Evolutionary conservation across 2,329 filamentous ascomycete species (phyloP).

Genomic region (Chaetomium sp.): DNA sequence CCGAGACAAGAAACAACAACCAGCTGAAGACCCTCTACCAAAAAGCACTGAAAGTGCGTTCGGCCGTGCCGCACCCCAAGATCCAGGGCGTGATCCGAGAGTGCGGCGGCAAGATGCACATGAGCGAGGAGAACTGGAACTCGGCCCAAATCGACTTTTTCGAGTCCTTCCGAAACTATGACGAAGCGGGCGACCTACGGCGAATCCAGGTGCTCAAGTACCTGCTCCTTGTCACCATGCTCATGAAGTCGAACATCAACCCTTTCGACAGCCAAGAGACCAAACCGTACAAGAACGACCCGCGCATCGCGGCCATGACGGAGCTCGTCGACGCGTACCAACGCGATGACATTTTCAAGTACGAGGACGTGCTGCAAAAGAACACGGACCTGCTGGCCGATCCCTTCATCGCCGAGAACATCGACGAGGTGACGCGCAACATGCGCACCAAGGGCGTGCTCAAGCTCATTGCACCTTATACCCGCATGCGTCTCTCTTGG

Average conservation of each 20-base stretch:
- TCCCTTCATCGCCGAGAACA: conserved; percentile 97
- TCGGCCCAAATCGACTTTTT: conserved; percentile 97
- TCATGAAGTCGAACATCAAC: conserved; percentile 98
- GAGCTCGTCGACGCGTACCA: conserved; percentile 96
- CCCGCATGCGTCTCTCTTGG: conserved; percentile 83
- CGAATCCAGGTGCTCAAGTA: conserved; percentile 98
- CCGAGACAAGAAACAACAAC: conserved; percentile 96
- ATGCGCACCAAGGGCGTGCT: conserved; percentile 96
- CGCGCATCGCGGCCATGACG: conserved; percentile 94
- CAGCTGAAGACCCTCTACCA: conserved; percentile 92
- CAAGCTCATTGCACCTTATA: conserved; percentile 93
- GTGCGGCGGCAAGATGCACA: conserved; percentile 99
- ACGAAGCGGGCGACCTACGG: conserved; percentile 94
- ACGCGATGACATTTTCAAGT: conserved; percentile 87
- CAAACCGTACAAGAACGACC: conserved; percentile 95
- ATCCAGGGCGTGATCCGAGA: conserved; percentile 99
- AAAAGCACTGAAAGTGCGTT: conserved; percentile 85
- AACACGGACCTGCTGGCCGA: conserved; percentile 90
- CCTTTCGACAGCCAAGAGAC: conserved; percentile 98
- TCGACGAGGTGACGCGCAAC: conserved; percentile 96
- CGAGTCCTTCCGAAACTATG: conserved; percentile 98
- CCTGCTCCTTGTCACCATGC: conserved; percentile 92
- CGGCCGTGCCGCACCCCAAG: conserved; percentile 96
- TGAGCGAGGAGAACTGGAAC: conserved; percentile 99
- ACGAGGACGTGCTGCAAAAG: conserved; percentile 82